Percentiles rank a stretch among this genome's conserved stretches.
phyloP scores from a whole-genome alignment of 1,139 yeast species.

The Taiozyma sp. region DNA sequence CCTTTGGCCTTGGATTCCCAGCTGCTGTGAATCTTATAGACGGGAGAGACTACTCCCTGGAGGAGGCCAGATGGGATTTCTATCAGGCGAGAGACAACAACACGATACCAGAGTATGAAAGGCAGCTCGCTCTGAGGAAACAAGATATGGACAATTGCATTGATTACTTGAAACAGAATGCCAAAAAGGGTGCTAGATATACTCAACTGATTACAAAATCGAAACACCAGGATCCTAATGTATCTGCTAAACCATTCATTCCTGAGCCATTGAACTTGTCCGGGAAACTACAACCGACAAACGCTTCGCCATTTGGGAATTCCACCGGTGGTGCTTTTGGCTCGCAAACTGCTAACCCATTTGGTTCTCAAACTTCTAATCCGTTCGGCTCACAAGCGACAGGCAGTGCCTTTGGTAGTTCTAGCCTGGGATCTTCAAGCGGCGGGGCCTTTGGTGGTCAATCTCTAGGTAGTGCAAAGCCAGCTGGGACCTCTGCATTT shows the following conservation, averaged over 20 bases:
- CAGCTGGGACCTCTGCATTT: neutral
- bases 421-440: conserved; percentile 9
- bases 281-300: conserved; percentile 7
- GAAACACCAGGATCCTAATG: conserved; percentile 23
- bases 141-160: conserved; percentile 44
- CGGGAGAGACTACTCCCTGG: conserved; percentile 51
- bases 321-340: conserved; percentile 19
- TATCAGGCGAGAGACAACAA: conserved; percentile 37
- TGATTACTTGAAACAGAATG: conserved; percentile 33
- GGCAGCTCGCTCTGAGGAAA: conserved; percentile 35
- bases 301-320: conserved; percentile 15
- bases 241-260: conserved; percentile 35
- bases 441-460: conserved; percentile 8
- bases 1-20: conserved; percentile 35
- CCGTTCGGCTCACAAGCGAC: conserved; percentile 8
- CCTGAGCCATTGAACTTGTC: conserved; percentile 29
- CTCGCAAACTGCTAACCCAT: conserved; percentile 12
- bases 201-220: conserved; percentile 43
- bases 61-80: conserved; percentile 47
- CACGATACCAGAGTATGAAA: conserved; percentile 34
- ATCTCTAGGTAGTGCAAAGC: conserved; percentile 1
- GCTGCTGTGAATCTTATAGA: conserved; percentile 39
- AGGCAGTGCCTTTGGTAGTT: conserved; percentile 8
- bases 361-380: conserved; percentile 13
- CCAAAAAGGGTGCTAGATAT: conserved; percentile 50